Evolutionary conservation across 2,329 filamentous ascomycete species (phyloP).

Genomic region (Penicillium sp.): DNA sequence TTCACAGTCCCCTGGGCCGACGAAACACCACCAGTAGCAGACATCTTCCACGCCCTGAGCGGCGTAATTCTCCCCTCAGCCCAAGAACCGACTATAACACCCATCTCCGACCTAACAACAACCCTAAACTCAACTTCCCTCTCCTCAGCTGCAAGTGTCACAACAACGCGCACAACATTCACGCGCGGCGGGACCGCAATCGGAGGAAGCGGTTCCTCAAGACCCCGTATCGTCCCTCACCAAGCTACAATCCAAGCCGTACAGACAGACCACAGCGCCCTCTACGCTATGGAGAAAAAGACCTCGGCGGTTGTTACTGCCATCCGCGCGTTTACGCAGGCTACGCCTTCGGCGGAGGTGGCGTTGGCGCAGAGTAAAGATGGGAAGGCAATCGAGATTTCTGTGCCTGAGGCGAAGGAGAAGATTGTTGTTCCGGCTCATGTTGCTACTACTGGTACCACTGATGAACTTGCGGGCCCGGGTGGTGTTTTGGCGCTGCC

Average conservation of each 20-base stretch:
- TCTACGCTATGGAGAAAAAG: conserved; percentile 46
- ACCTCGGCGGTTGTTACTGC: conserved; percentile 43
- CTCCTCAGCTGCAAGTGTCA: conserved; percentile 31
- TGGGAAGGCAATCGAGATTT: conserved; percentile 34
- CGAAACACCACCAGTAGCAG: conserved; percentile 54
- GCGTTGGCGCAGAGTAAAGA: conserved; percentile 32
- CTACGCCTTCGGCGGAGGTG: conserved; percentile 38
- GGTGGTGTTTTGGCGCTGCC: conserved; percentile 44
- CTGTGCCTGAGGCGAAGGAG: conserved; percentile 31
- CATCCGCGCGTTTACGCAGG: conserved; percentile 42
- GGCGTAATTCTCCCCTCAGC: conserved; percentile 35
- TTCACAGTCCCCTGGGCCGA: conserved; percentile 63
- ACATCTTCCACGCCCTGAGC: conserved; percentile 61
- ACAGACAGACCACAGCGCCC: conserved; percentile 40
- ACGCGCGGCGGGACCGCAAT: conserved; percentile 11
- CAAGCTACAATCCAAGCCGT: conserved; percentile 45
- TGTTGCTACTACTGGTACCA: conserved; percentile 36
- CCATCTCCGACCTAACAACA: conserved; percentile 19
- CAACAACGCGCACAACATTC: conserved; percentile 20
- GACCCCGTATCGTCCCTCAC: conserved; percentile 40
- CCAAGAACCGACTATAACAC: conserved; percentile 10
- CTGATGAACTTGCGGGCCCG: conserved; percentile 44
- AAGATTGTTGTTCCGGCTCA: conserved; percentile 40
- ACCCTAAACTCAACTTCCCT: conserved; percentile 21
- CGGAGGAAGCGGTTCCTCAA: conserved; percentile 12